A percentile compares a stretch with the other conserved stretches of the same genome.
Evolutionary conservation across 352 stramenopile species (phyloP).

Genomic region (Pythium sp.): DNA sequence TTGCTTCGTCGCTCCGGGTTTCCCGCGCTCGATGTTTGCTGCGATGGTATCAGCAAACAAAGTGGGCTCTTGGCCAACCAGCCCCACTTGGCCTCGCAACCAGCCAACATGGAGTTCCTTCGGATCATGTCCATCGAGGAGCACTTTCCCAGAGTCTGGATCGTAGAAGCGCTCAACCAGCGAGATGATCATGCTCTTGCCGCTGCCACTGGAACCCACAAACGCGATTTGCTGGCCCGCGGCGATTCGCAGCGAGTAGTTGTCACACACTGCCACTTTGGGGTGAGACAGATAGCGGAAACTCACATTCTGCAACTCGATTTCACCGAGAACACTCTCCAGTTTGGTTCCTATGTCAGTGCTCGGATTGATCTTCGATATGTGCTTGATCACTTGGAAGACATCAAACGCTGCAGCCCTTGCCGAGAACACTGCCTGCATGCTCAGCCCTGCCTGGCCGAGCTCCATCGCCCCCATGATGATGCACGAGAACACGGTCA

Average conservation of each 20-base stretch:
- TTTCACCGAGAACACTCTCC: constrained; percentile 26
- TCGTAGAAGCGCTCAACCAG: constrained; percentile 69
- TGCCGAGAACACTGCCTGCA: constrained; percentile 36
- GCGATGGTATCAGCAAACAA: constrained; percentile 40
- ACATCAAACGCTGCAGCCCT: constrained; percentile 39
- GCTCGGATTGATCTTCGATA: constrained; percentile 46
- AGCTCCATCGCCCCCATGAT: constrained; percentile 39
- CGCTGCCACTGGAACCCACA: constrained; percentile 41
- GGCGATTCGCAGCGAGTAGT: constrained; percentile 35
- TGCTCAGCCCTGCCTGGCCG: constrained; percentile 31
- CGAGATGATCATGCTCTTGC: constrained; percentile 48
- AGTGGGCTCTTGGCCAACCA: constrained; percentile 86
- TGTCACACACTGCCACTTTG: constrained; percentile 28
- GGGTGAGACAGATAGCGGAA: constrained; percentile 37
- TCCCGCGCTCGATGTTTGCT: constrained; percentile 64
- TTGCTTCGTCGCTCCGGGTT: constrained; percentile 54
- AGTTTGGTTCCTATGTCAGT: constrained; percentile 25
- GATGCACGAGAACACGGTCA: constrained; percentile 49
- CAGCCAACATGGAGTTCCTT: constrained; percentile 73
- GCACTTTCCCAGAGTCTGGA: constrained; percentile 42
- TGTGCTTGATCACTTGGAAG: constrained; percentile 46
- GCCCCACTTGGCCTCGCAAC: constrained; percentile 74
- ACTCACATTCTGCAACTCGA: constrained; percentile 40
- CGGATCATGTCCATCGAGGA: constrained; percentile 44
- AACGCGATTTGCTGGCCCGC: constrained; percentile 41